Conservation (phyloP, 2,329 filamentous ascomycete genomes). For the Rhynchosporium secalis region DNA sequence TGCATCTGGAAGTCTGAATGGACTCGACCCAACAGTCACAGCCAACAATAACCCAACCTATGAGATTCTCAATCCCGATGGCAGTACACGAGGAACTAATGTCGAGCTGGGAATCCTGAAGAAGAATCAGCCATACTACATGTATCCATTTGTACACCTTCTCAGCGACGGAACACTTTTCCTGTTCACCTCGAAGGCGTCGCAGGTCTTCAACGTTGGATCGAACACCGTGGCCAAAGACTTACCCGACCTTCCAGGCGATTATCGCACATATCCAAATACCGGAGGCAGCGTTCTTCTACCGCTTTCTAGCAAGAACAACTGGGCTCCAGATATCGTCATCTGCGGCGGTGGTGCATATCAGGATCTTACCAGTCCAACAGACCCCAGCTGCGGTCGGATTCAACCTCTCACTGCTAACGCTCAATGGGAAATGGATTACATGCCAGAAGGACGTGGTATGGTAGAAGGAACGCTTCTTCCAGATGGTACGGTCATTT, state of each 20-base stretch:
- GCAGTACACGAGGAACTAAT: constrained; percentile 48
- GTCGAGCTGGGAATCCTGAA: constrained; percentile 54
- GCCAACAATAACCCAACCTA: constrained; percentile 65
- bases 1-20: constrained; percentile 59
- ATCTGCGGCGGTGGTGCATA: constrained; percentile 61
- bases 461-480: constrained; percentile 63
- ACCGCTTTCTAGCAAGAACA: constrained; percentile 51
- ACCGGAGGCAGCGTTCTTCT: constrained; percentile 59
- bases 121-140: constrained; percentile 62
- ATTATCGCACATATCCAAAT: constrained; percentile 61
- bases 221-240: constrained; percentile 47
- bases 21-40: constrained; percentile 52
- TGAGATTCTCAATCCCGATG: constrained; percentile 54
- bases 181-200: constrained; percentile 56
- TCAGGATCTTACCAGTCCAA: constrained; percentile 59
- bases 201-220: constrained; percentile 55
- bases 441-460: constrained; percentile 57
- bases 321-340: constrained; percentile 54
- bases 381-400: constrained; percentile 57
- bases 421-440: constrained; percentile 56
- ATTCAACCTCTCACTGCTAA: constrained; percentile 51
- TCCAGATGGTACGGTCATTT: constrained; percentile 59
- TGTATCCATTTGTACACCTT: constrained; percentile 63
- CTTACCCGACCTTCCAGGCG: constrained; percentile 54
- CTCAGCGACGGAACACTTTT: constrained; percentile 57